A percentile compares a stretch with the other conserved stretches of the same genome.
Evolutionary conservation across 169 alveolate species (phyloP).

Genomic region (Plasmodium relictum): DNA sequence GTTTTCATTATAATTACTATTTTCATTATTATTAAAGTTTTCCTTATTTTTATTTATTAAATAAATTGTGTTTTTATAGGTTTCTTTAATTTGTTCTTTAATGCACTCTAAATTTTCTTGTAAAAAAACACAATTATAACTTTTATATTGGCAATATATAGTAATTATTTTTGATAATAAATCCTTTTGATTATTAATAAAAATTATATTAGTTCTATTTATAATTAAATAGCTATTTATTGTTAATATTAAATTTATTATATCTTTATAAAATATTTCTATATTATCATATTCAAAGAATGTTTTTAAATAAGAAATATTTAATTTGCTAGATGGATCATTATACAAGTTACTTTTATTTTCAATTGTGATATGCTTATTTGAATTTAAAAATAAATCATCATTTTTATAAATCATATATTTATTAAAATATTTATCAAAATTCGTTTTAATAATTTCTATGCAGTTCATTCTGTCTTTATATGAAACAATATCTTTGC

Average conservation of each 20-base stretch:
- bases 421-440: slow-evolving; percentile 17
- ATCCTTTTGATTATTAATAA: slow-evolving; percentile 26
- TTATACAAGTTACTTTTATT: slow-evolving; percentile 9
- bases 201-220: slow-evolving; percentile 36
- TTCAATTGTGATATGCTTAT: slow-evolving; percentile 5
- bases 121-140: not conserved
- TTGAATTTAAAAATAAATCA: slow-evolving; percentile 2
- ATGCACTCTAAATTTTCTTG: not conserved
- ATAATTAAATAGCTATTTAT: slow-evolving; percentile 35
- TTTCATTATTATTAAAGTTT: not conserved
- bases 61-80: not conserved
- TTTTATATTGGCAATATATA: slow-evolving; percentile 27
- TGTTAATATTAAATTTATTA: slow-evolving; percentile 3
- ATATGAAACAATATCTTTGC: slow-evolving; percentile 5
- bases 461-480: not conserved
- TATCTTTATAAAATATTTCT: slow-evolving; percentile 12
- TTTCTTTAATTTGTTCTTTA: slow-evolving; percentile 1
- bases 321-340: not conserved
- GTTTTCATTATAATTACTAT: not conserved
- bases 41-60: not conserved
- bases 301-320: not conserved
- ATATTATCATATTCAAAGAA: slow-evolving; percentile 7
- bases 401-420: not conserved
- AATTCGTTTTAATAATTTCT: slow-evolving; percentile 1
- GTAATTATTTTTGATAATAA: slow-evolving; percentile 13